phyloP scores from a whole-genome alignment of 768 basidiomycete genomes.

The Lactarius akahatsu region DNA sequence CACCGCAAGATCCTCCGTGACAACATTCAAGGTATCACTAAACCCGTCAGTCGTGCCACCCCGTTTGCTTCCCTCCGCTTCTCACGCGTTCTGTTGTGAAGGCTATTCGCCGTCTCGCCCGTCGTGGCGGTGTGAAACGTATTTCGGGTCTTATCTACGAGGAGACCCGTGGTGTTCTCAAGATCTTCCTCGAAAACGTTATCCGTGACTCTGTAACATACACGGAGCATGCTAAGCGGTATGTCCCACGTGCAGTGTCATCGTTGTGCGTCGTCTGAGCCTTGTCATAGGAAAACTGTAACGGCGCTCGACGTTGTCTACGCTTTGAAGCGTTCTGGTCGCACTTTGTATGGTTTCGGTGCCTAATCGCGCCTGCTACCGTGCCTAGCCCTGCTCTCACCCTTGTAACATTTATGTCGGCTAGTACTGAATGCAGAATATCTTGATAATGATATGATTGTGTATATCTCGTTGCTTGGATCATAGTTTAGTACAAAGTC shows the following conservation, averaged over 20 bases:
- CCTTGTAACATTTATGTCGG: constrained; percentile 14
- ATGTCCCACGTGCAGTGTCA: not conserved
- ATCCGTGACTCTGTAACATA: constrained; percentile 69
- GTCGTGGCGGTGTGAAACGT: constrained; percentile 98
- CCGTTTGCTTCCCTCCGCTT: constrained; percentile 21
- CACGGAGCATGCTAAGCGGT: constrained; percentile 70
- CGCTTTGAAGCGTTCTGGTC: constrained; percentile 48
- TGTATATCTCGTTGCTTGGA: constrained; percentile 5
- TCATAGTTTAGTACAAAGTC: not conserved
- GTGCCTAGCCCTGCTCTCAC: not conserved
- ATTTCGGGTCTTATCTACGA: constrained; percentile 93
- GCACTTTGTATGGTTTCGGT: constrained; percentile 61
- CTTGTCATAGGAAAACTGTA: constrained; percentile 51
- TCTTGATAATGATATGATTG: constrained; percentile 15
- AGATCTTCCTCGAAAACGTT: constrained; percentile 89
- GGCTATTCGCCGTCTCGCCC: constrained; percentile 94
- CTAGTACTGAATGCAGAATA: constrained; percentile 15
- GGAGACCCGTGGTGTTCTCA: constrained; percentile 92
- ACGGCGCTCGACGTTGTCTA: constrained; percentile 53
- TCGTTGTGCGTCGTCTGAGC: constrained; percentile 40
- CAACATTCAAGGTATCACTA: constrained; percentile 68
- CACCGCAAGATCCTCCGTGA: constrained; percentile 94
- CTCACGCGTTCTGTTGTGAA: constrained; percentile 38
- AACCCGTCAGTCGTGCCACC: constrained; percentile 35
- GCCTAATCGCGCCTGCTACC: constrained; percentile 31